These are phyloP conservation scores for Terana coerulea DNA, from an alignment of 768 basidiomycete species.

Conservation along the genomic window DNA sequence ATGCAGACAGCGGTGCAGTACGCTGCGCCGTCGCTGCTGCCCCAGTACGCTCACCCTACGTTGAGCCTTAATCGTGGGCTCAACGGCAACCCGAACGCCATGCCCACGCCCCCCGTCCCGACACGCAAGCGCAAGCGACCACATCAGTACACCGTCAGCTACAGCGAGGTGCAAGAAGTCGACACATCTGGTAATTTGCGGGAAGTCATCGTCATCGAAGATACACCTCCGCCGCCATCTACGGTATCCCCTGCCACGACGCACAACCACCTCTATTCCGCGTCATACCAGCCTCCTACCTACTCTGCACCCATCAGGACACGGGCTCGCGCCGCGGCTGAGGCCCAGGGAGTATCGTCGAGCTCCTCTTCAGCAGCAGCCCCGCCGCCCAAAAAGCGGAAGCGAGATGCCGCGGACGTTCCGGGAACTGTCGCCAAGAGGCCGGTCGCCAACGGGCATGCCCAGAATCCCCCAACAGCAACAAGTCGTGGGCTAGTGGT, in stretches of 20 bases:
- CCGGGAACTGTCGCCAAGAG: slow-evolving; percentile 70
- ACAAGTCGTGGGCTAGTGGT: slow-evolving; percentile 67
- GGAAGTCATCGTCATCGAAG: slow-evolving; percentile 91
- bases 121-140: slow-evolving; percentile 83
- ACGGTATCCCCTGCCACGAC: slow-evolving; percentile 70
- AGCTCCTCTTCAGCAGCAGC: slow-evolving; percentile 61
- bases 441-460: slow-evolving; percentile 45
- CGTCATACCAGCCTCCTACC: slow-evolving; percentile 75
- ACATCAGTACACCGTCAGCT: slow-evolving; percentile 77
- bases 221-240: slow-evolving; percentile 82
- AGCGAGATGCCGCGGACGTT: slow-evolving; percentile 73
- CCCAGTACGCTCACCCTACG: slow-evolving; percentile 61
- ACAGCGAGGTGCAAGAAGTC: slow-evolving; percentile 86
- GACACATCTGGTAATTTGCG: slow-evolving; percentile 72
- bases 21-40: slow-evolving; percentile 54
- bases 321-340: slow-evolving; percentile 81
- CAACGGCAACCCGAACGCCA: slow-evolving; percentile 43
- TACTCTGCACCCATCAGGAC: slow-evolving; percentile 78
- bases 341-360: slow-evolving; percentile 73
- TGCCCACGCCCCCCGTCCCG: slow-evolving; percentile 67
- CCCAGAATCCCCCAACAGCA: slow-evolving; percentile 44
- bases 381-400: slow-evolving; percentile 81
- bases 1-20: slow-evolving; percentile 78
- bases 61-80: slow-evolving; percentile 38
- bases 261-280: slow-evolving; percentile 66